These are phyloP conservation scores for Colletotrichum plurivorum DNA, from an alignment of 2,329 filamentous ascomycete species.

Conservation along the genomic window DNA sequence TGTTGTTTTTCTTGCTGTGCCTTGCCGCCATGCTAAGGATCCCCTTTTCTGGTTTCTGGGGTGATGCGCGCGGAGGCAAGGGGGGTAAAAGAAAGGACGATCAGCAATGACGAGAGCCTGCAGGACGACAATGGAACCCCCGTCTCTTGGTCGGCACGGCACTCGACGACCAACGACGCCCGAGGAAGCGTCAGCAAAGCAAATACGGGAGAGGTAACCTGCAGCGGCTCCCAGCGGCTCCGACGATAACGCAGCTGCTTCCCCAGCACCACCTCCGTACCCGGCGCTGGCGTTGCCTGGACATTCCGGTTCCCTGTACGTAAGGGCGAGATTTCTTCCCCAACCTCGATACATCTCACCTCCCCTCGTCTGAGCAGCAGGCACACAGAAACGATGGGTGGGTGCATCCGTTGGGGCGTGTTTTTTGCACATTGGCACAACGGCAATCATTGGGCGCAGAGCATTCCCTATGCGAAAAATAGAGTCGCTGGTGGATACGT, in stretches of 20 bases:
- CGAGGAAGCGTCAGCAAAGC: constrained; percentile 5
- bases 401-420: constrained; percentile 5
- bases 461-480: constrained; percentile 24
- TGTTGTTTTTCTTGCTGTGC: constrained; percentile 16
- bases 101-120: constrained; percentile 37
- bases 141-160: constrained; percentile 30
- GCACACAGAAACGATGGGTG: background rate
- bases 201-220: background rate
- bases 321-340: background rate
- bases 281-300: constrained; percentile 26
- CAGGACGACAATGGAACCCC: constrained; percentile 35
- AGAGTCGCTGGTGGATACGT: constrained; percentile 34
- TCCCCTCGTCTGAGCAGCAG: background rate
- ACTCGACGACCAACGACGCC: constrained; percentile 10
- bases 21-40: constrained; percentile 28
- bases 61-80: constrained; percentile 36
- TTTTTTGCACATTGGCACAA: constrained; percentile 14
- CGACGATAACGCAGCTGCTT: constrained; percentile 12
- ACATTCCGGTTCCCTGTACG: constrained; percentile 18
- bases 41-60: constrained; percentile 34
- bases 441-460: constrained; percentile 20
- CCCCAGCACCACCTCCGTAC: background rate
- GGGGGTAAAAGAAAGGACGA: constrained; percentile 16
- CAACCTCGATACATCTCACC: background rate
- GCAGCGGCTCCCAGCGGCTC: constrained; percentile 11